Evolutionary conservation across 805 yeast species (phyloP), one percentile per base, ranked within the genome.

Genomic region (Pichia thaimueangensis): DNA sequence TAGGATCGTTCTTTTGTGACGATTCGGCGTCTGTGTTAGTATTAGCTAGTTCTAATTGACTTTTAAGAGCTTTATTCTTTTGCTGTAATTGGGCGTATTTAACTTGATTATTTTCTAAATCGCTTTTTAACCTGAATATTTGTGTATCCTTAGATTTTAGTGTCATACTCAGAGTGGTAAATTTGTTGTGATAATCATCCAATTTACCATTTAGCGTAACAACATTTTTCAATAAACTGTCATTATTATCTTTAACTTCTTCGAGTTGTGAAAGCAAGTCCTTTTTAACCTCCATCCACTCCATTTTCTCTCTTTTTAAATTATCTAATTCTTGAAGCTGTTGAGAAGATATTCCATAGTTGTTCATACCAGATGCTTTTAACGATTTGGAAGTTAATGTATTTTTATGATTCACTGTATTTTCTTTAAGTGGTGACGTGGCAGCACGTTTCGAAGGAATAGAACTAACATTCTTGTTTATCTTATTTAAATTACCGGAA

Each of bases 61-160:
- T 52, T 24, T 47, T 37, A 19, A 51, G 50, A 9, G 47, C 41
- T 31, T 50, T 47, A 27, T 49, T 41, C 19, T 37, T 50, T 42
- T 52, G 60, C 15, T 59, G 50, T 29, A 54, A 47, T 17, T 51
- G 46, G 4, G 68, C 56, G 11, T 76, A 68, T 50, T 71, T 71
- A n/a, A 70, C 58, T 40, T 71, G 74, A 4, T 80, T 68, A 34
- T 68, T 71, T 35, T 81, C 87, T 37, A 80, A 58, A 53, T 86
- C 93, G 36, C 78, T 72, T 32, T 67, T 73, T 20, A 78, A 62
- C 34, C 93, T 64, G 33, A 71, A 66, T 8, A 85, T 59, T 55
- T 81, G 87, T 0, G 86, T 76, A 37, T 85, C 93, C 49, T 77
- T 79, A 25, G 85, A 79, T 57, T 82, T 82, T 20, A 76, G 56